These are phyloP conservation scores for Phenoliferia sp. DNA, from an alignment of 1,284 basidiomycete species.

Conservation along the genomic window DNA sequence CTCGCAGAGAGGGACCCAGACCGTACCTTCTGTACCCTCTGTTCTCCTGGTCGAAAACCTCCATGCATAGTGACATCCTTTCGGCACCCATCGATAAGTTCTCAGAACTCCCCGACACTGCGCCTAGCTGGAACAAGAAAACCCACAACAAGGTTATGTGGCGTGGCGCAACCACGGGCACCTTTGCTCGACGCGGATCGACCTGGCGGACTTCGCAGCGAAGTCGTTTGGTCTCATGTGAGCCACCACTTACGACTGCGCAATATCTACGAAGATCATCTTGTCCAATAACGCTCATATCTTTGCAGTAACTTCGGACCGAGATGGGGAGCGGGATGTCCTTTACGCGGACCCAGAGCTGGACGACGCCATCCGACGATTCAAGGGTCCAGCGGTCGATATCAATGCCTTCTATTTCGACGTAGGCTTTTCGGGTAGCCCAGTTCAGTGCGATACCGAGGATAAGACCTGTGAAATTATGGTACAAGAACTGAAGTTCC, in stretches of 20 bases:
- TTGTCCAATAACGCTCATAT: neutral
- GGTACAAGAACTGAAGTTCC: conserved; percentile 12
- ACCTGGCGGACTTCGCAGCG: conserved; percentile 23
- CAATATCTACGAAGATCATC: neutral
- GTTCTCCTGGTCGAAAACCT: conserved; percentile 36
- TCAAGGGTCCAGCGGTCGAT: neutral
- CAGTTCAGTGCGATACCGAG: conserved; percentile 19
- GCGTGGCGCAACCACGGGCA: conserved; percentile 46
- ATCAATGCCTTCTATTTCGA: conserved; percentile 23
- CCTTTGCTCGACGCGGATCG: conserved; percentile 8
- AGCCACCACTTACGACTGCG: neutral
- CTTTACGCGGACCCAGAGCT: conserved; percentile 11
- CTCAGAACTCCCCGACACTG: conserved; percentile 23
- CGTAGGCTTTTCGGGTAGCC: conserved; percentile 17
- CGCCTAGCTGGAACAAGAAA: conserved; percentile 44
- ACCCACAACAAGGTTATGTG: conserved; percentile 41
- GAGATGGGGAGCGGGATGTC: neutral
- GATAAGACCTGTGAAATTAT: conserved; percentile 20
- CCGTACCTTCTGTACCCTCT: conserved; percentile 32
- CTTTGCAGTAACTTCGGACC: conserved; percentile 10
- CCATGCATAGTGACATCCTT: conserved; percentile 34
- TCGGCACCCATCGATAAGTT: conserved; percentile 27
- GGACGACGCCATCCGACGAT: conserved; percentile 13
- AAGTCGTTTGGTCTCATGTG: conserved; percentile 19
- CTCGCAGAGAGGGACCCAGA: conserved; percentile 16